Evolutionary conservation across 768 basidiomycete species (phyloP).

Genomic region (Lanmaoa rubissima): DNA sequence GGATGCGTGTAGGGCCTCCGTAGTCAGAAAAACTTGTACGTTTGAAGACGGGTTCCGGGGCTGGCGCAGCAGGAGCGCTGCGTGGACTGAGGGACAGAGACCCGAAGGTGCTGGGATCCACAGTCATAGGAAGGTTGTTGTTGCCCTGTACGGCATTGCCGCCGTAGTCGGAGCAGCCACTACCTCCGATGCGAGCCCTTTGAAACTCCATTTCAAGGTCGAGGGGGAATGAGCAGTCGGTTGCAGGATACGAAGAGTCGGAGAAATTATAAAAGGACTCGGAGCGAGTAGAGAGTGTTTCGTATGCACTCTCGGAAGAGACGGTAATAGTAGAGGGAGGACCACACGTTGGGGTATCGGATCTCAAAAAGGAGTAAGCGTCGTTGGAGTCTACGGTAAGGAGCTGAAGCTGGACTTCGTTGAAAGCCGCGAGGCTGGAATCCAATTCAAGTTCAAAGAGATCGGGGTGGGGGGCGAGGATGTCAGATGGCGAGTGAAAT

Average conservation of each 20-base stretch:
- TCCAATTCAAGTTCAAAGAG: conserved; percentile 84
- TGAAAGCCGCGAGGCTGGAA: conserved; percentile 62
- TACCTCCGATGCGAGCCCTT: conserved; percentile 51
- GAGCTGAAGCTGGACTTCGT: conserved; percentile 60
- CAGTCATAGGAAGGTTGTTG: conserved; percentile 40
- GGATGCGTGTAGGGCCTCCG: conserved; percentile 48
- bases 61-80: conserved; percentile 42
- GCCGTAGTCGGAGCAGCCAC: conserved; percentile 51
- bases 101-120: conserved; percentile 60
- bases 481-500: conserved; percentile 65
- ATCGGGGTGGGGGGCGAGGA: conserved; percentile 77
- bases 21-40: conserved; percentile 71
- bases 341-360: conserved; percentile 62
- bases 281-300: conserved; percentile 64
- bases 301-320: conserved; percentile 75
- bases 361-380: conserved; percentile 61
- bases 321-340: conserved; percentile 78
- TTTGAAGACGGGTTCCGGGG: conserved; percentile 27
- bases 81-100: conserved; percentile 56
- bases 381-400: conserved; percentile 63
- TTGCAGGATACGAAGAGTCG: conserved; percentile 48
- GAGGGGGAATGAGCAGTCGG: conserved; percentile 56
- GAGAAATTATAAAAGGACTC: conserved; percentile 70
- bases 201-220: conserved; percentile 76
- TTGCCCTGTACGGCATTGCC: conserved; percentile 37